A percentile compares a stretch with the other conserved stretches of the same genome.
These are phyloP conservation scores for Diplosphaera chodatii DNA, from an alignment of 139 green algal species.

Conservation along the genomic window DNA sequence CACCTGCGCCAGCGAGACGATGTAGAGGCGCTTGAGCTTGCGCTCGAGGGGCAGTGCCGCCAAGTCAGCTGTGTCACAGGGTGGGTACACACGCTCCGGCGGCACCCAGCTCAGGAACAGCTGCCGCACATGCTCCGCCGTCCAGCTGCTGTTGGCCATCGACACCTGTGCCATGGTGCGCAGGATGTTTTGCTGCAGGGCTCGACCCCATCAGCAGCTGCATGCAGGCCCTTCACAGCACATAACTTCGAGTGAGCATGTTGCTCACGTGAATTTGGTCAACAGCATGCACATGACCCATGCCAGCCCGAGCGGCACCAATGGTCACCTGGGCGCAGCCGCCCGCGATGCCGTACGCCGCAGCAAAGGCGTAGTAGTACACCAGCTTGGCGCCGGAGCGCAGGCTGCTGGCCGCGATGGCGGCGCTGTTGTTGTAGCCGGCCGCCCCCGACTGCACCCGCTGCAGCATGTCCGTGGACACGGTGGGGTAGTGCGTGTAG, in stretches of 20 bases:
- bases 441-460: constrained; percentile 39
- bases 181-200: too few species aligned
- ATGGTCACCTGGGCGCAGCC: constrained; percentile 34
- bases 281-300: too few species aligned
- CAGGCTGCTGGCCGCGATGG: constrained; percentile 30
- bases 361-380: constrained; percentile 81
- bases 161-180: constrained; percentile 32
- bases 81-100: constrained; percentile 72
- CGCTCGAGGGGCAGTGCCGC: constrained; percentile 74
- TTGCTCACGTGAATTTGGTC: too few species aligned
- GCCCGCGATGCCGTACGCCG: constrained; percentile 60
- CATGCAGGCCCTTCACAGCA: too few species aligned
- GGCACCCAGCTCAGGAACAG: constrained; percentile 64
- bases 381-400: constrained; percentile 60
- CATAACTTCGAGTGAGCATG: too few species aligned
- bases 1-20: constrained; percentile 83
- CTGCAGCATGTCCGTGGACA: constrained; percentile 87
- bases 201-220: too few species aligned
- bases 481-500: constrained; percentile 95
- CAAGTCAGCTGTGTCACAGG: constrained; percentile 72
- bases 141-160: constrained; percentile 96
- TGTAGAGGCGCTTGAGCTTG: constrained; percentile 61
- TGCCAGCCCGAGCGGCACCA: too few species aligned
- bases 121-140: constrained; percentile 66
- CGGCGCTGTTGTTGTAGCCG: constrained; percentile 70